Base-by-base conservation (phyloP, 768 basidiomycete genomes). In the Tephrocybe sp. region DNA sequence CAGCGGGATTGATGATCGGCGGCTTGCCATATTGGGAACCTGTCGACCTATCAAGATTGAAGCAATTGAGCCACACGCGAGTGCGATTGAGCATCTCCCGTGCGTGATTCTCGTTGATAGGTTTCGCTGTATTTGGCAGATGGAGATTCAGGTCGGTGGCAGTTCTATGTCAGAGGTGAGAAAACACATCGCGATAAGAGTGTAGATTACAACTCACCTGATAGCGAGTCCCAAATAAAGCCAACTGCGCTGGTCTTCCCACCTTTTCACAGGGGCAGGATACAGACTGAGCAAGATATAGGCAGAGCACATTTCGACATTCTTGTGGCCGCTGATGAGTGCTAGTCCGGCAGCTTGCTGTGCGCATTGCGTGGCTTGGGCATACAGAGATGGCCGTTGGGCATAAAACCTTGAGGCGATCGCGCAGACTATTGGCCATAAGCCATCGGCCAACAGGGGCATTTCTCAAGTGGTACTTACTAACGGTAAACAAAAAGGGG, bases 341-440 rank as follows among this genome's bases (percentile, higher is more conserved):
- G 88, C 84, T 19, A 79, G 83, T 1, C 88, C 89, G 13, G 89
- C 90, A 1, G 88, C 85, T 3, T 82, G 75, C 49, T 88, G 84
- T 2, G 88, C 86, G 46, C 80, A 88, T 45, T 83, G 80, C 82
- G 91, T 90, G 10, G 80, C 69, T 55, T 82, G 78, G 10, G 69
- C 64, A 53, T 92, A 91, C 1, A 95, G 74, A 11, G 80, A 79
- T 0, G 84, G 82, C 19, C 86, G 82, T 40, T 83, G 78, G 1
- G 75, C 61, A 60, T 91, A 88, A 66, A 86, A 93, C 50, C 92
- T 75, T 11, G 92, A 92, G 4, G 93, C 83, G 48, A 94, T 80
- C 2, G 90, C 92, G 63, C 93, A 95, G 33, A 97, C 88, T 90
- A n/a, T n/a, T n/a, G n/a, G n/a, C n/a, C n/a, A n/a, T n/a, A n/a